phyloP scores from a whole-genome alignment of 495 filamentous ascomycete species.

The Parathielavia hyrcaniae region DNA sequence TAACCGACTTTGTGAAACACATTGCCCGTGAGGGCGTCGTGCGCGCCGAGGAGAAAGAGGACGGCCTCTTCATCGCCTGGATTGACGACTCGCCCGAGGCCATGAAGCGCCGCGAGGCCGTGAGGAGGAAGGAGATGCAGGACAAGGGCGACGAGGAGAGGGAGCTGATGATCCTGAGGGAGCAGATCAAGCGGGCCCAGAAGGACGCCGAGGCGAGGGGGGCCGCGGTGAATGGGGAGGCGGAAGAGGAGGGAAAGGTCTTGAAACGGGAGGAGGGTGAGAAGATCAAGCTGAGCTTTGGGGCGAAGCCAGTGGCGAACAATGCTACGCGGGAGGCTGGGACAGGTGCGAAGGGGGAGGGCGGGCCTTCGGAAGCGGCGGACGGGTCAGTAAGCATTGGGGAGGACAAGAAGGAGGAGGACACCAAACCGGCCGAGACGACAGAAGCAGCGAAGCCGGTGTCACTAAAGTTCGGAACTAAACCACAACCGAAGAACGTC shows the following conservation, averaged over 20 bases:
- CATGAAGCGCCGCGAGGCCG: conserved; percentile 67
- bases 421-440: conserved; percentile 11
- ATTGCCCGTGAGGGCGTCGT: conserved; percentile 79
- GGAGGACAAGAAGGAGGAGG: conserved; percentile 17
- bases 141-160: conserved; percentile 86
- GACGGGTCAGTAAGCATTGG: conserved; percentile 1
- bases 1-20: conserved; percentile 84
- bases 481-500: conserved; percentile 70
- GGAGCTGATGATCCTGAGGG: conserved; percentile 69
- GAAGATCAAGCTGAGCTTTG: conserved; percentile 76
- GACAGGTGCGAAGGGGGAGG: conserved; percentile 5
- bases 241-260: conserved; percentile 34
- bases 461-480: conserved; percentile 52
- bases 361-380: neutral
- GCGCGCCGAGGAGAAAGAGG: conserved; percentile 81
- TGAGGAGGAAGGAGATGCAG: conserved; percentile 73
- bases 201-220: conserved; percentile 47
- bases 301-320: conserved; percentile 20
- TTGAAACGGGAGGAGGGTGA: conserved; percentile 69
- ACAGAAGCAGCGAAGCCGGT: conserved; percentile 32
- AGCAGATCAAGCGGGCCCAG: conserved; percentile 72
- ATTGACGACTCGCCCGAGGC: conserved; percentile 85
- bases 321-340: neutral
- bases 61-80: conserved; percentile 81
- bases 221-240: conserved; percentile 13